Evolutionary conservation across 2,329 filamentous ascomycete genomes (phyloP), one percentile per base, ranked within the genome.

Genomic region (Cadophora luteo-olivacea): DNA sequence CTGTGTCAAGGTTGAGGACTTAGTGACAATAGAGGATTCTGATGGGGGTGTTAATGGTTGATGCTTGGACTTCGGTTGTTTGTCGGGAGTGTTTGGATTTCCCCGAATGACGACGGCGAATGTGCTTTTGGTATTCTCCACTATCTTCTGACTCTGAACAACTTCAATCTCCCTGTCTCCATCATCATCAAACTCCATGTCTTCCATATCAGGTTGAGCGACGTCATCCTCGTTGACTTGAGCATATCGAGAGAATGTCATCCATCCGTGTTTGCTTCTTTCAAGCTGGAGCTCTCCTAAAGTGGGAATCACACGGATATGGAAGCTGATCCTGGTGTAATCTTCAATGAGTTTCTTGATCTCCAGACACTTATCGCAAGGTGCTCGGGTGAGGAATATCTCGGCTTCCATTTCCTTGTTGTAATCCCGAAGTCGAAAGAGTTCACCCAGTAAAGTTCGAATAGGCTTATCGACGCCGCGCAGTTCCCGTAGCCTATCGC

Each of bases 301-400:
- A 29, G 65, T 71, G 6, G 49, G n/a, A 3, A 55, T 61, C 4
- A 58, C 5, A 9, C 36, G 41, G 16, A 68, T 64, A 5, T 25
- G 24, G 33, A 71, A 71, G 2, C 19, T 61, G 14, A 71, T 66
- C 0, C 65, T 12, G 4, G 64, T 64, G 32, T 63, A 52, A 19
- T 58, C 51, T 16, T 69, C 67, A 32, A 71, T 61, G 9, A 54
- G 22, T 12, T 66, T 38, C 36, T 65, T 54, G 14, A 70, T 68
- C n/a, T 57, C 57, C 11, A 36, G 1, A 36, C 67, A 68, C 1
- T 51, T 33, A 1, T 19, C 12, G 24, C 69, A 70, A 4, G 67
- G 61, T 5, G 25, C 16, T 33, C 51, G 54, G 3, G 52, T 67
- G 1, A 70, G 48, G 4, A 69, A 29, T 4, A 70, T 51, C 36